Base-by-base conservation (phyloP, 352 stramenopile species). In the Phytophthora syringae region DNA sequence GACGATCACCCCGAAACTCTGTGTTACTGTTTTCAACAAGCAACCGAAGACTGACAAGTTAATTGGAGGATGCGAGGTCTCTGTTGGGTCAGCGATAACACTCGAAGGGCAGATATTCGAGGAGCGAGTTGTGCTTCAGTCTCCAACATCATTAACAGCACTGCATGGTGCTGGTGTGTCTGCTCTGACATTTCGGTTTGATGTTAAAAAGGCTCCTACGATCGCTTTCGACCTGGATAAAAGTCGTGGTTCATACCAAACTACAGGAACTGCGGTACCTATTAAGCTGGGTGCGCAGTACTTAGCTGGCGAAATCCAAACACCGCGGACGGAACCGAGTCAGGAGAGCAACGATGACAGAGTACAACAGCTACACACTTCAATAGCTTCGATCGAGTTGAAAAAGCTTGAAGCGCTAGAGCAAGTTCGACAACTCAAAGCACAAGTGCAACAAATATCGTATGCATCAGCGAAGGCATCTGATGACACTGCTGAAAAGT, bases 41-140 rank as follows among this genome's bases (percentile, higher is more conserved):
- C 83, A 93, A 24, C 28, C 66, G 0, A 93, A 92, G 55, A 78
- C 77, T 0, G 86, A 95, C 39, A 76, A 79, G 22, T 58, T 94
- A 16, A 56, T 95, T 21, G 87, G 87, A 1, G 84, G 92, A 52
- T 92, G 84, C 36, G 77, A 94, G 56, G 72, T 95, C 25, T 89
- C 85, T 1, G 64, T 94, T 7, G 76, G 80, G 2, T 92, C 85
- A 28, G 84, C 84, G 7, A 85, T 95, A 20, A 70, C 83, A 1
- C 77, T 82, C 21, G 85, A 95, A 66, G 87, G 87, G 2, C 77
- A 90, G 24, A 70, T 92, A 37, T 86, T 93, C 22, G 73, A 93
- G 32, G 84, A 91, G 18, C 86, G 74, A 37, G 77, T 93, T 24
- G 53, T 59, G 3, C 66, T 94, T 11, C 50, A 76, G 15, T 58